Conservation (phyloP, 1,139 yeast species). For the Hemisphaericaspora subhashii region DNA sequence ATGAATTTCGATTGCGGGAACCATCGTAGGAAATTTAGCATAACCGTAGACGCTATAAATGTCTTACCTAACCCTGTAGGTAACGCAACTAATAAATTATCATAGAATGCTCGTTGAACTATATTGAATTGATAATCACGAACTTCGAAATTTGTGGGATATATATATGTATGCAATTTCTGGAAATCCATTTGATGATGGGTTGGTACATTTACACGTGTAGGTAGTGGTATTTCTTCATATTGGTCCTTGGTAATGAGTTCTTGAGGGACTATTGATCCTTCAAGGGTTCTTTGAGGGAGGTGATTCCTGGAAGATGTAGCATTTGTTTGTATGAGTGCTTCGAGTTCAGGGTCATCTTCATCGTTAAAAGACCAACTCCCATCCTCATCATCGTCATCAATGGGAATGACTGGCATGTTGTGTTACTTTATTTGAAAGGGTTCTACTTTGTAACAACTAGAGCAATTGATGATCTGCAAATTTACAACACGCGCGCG, state of each 20-base stretch:
- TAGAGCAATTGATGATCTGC: no score
- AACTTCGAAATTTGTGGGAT: conserved; percentile 81
- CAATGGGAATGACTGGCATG: conserved; percentile 9
- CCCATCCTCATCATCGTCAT: conserved; percentile 13
- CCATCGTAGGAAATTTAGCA: conserved; percentile 90
- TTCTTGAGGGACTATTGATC: conserved; percentile 1
- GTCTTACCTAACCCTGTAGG: conserved; percentile 99
- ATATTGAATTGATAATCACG: conserved; percentile 89
- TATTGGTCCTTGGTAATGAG: conserved; percentile 4
- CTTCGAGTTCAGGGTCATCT: conserved; percentile 17
- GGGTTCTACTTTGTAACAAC: no score
- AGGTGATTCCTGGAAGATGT: neutral
- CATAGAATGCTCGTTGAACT: conserved; percentile 66
- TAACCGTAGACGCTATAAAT: conserved; percentile 90
- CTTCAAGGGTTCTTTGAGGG: conserved; percentile 10
- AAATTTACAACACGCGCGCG: no score
- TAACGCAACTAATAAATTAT: conserved; percentile 81
- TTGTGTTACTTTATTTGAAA: neutral
- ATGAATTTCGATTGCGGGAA: conserved; percentile 72
- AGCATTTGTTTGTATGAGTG: conserved; percentile 5
- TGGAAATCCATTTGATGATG: conserved; percentile 51
- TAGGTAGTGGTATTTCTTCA: conserved; percentile 9
- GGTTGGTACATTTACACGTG: conserved; percentile 28
- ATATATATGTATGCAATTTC: conserved; percentile 56
- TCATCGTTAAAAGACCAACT: conserved; percentile 16